Evolutionary conservation across 805 yeast species (phyloP).

Genomic region (Kluyveromyces starmeri): DNA sequence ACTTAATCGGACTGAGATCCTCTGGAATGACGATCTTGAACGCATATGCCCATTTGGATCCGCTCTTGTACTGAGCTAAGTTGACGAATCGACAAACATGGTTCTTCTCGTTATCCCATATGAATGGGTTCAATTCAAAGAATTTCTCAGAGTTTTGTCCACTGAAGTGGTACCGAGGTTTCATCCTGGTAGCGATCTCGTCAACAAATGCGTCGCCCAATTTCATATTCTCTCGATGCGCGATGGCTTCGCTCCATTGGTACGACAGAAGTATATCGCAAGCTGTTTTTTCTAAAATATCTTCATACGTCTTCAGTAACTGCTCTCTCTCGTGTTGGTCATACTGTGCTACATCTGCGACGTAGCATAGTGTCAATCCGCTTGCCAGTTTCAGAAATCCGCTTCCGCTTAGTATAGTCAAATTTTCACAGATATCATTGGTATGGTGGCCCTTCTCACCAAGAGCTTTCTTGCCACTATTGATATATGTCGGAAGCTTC

Average conservation of each 20-base stretch:
- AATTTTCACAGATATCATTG: constrained; percentile 12
- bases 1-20: constrained; percentile 15
- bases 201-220: constrained; percentile 42
- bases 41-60: constrained; percentile 68
- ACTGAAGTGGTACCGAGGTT: constrained; percentile 64
- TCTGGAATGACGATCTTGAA: constrained; percentile 36
- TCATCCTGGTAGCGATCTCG: constrained; percentile 32
- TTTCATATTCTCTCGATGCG: constrained; percentile 36
- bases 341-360: constrained; percentile 26
- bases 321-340: constrained; percentile 20
- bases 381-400: constrained; percentile 35
- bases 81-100: constrained; percentile 55
- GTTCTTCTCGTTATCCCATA: constrained; percentile 37
- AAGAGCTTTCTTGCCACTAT: constrained; percentile 14
- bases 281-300: constrained; percentile 11
- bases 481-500: constrained; percentile 16
- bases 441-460: constrained; percentile 6
- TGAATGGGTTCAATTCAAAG: constrained; percentile 48
- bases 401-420: constrained; percentile 28
- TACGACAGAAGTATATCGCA: constrained; percentile 50
- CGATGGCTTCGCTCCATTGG: constrained; percentile 51
- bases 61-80: constrained; percentile 48
- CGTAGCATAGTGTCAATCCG: constrained; percentile 41
- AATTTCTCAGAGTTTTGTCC: constrained; percentile 35
- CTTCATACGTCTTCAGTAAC: constrained; percentile 13